Evolutionary conservation across 345 rosid genomes (phyloP), one percentile per base, ranked within the genome.

Genomic region (Acer negundo): DNA sequence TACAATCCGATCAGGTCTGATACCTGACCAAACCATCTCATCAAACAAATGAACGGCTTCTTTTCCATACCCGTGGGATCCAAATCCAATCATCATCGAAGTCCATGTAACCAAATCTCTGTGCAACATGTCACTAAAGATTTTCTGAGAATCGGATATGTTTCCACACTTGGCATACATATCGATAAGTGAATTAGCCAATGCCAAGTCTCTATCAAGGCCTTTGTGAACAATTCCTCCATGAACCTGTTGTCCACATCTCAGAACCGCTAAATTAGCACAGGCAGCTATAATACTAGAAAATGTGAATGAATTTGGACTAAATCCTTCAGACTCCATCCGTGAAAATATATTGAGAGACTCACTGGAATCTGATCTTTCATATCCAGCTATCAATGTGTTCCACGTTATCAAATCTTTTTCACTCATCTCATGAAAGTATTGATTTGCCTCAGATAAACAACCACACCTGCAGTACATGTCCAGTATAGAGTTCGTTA

Each of bases 81-180:
- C 94, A 70, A 89, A 96, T 63, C 97, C 99, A 74, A 91, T 86
- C 97, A 95, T 90, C 96, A 95, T 95, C 56, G 98, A 92, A 26
- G 99, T 92, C 98, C 99, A 96, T 62, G 95, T 92, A 10, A 96
- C 90, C 73, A 95, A 81, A 84, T 88, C 78, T 74, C 80, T 89
- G 67, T 78, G 76, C 23, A 74, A 42, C 82, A 89, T 85, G 63
- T 88, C 88, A 24, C 58, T 77, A 74, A 94, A 95, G 55, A 91
- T 80, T 78, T 85, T 89, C 51, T 70, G 68, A 0, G 99, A 85
- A 75, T 87, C 89, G 4, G 78, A 76, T 75, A 94, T 81, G 80
- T 81, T 86, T 38, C 99, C 99, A 49, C 99, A 94, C 85, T 94
- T 94, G 62, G 97, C 96, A 77, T 96, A 90, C 97, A 96, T 94